Base-by-base conservation (phyloP, 2,329 filamentous ascomycete genomes). In the Arthroderma uncinatum region DNA sequence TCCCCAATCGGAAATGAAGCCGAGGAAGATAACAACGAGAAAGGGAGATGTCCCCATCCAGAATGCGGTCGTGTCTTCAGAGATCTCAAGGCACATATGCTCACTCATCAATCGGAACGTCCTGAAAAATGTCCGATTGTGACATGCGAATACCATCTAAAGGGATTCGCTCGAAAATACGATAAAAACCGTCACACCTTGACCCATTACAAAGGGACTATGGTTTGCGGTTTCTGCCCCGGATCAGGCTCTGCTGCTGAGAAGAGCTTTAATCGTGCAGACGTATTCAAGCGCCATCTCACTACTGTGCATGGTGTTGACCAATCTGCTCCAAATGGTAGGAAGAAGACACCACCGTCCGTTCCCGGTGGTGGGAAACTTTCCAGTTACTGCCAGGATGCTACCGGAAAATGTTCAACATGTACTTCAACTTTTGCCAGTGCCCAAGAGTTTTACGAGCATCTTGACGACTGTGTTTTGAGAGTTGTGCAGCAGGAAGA, bases 401-500 rank as follows among this genome's bases (percentile, higher is more conserved):
- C 87, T 33, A 87, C 87, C 54, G 91, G 90, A 62, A 89, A 86
- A 70, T 97, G 92, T 72, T 95, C 89, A 2, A 97, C 93, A 62
- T 97, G 92, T 72, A 89, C 87, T 12, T 81, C 83, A 42, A 88
- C 82, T 6, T 97, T 95, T 70, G 79, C 80, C 63, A 92, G 86
- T 60, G 89, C 92, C 2, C 92, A 97, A 72, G 92, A 96, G 67
- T 96, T 96, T 74, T 96, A 97, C 71, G 92, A 97, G 75, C 92
- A 97, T 77, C 77, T 96, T 63, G 92, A 85, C 65, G 82, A 84
- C 70, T 85, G 82, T 67, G 82, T 84, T 10, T 72, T 85, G 59
- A 79, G 81, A 33, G 80, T 84, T 21, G 82, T 85, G 28, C 79
- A 81, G 65, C 78, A 79, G 63, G 77, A 79, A 61, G 79, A 81